Conservation (phyloP, 371 early-diverging fungal species). For the Blyttiomyces sp. region DNA sequence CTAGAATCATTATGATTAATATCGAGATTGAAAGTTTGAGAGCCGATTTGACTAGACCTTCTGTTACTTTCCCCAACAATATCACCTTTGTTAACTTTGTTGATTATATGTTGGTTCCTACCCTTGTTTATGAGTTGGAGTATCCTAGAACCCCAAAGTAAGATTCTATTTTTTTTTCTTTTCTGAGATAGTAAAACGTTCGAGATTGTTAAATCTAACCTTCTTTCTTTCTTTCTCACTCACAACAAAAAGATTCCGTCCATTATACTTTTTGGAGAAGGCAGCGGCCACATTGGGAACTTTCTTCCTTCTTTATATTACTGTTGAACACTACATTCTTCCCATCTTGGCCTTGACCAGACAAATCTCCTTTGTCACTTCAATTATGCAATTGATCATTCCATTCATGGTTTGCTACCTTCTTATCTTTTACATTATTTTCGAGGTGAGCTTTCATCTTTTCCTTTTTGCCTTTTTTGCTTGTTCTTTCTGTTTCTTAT, state of each 20-base stretch:
- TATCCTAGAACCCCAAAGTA: slow-evolving; percentile 86
- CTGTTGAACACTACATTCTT: slow-evolving; percentile 80
- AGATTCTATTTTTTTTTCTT: slow-evolving; percentile 12
- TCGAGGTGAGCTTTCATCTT: slow-evolving; percentile 59
- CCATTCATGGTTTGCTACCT: slow-evolving; percentile 89
- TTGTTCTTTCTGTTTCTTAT: slow-evolving; percentile 1
- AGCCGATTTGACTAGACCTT: slow-evolving; percentile 57
- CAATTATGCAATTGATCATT: slow-evolving; percentile 59
- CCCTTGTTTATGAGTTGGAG: slow-evolving; percentile 87
- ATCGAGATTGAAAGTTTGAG: slow-evolving; percentile 53
- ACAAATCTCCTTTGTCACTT: slow-evolving; percentile 51
- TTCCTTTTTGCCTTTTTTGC: neutral
- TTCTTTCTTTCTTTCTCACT: neutral
- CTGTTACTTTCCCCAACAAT: slow-evolving; percentile 73
- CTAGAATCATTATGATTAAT: neutral
- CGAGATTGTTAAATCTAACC: neutral
- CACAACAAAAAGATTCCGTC: slow-evolving; percentile 64
- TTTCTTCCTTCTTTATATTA: slow-evolving; percentile 75
- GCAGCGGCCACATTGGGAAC: slow-evolving; percentile 75
- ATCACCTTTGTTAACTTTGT: slow-evolving; percentile 76
- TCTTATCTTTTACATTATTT: slow-evolving; percentile 90
- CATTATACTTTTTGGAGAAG: slow-evolving; percentile 84
- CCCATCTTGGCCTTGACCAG: slow-evolving; percentile 51
- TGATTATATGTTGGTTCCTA: slow-evolving; percentile 87
- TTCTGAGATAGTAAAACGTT: neutral